These are phyloP conservation scores for Moesziomyces antarcticus DNA, from an alignment of 1,284 basidiomycete species.

Conservation along the genomic window DNA sequence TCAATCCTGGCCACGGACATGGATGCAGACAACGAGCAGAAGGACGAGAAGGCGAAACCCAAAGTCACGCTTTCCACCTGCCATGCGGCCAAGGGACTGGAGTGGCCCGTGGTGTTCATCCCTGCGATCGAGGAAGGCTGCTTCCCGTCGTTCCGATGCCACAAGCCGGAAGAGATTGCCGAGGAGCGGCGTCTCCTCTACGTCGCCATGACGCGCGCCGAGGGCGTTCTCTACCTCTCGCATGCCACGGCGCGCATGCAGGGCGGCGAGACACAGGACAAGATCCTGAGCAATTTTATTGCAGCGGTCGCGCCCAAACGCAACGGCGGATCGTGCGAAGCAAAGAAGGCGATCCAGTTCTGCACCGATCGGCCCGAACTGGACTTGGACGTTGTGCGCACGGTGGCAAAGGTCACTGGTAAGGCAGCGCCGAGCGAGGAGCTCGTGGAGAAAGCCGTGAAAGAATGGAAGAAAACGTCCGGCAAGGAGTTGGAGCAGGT, in stretches of 20 bases:
- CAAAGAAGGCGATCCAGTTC: slow-evolving; percentile 29
- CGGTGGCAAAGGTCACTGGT: slow-evolving; percentile 29
- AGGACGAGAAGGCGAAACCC: slow-evolving; percentile 71
- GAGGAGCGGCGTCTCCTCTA: slow-evolving; percentile 88
- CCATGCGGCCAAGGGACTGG: slow-evolving; percentile 89
- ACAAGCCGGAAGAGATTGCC: slow-evolving; percentile 75
- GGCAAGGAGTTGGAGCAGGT: slow-evolving; percentile 30
- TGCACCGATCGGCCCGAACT: slow-evolving; percentile 30
- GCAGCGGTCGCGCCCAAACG: slow-evolving; percentile 16
- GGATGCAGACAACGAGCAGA: slow-evolving; percentile 71
- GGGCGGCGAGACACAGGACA: slow-evolving; percentile 44
- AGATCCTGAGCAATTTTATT: slow-evolving; percentile 49
- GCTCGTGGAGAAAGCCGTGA: slow-evolving; percentile 11
- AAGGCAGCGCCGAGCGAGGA: slow-evolving; percentile 12
- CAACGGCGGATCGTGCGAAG: slow-evolving; percentile 20
- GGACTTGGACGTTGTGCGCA: slow-evolving; percentile 9
- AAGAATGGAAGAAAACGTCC: slow-evolving; percentile 17
- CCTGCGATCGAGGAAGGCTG: slow-evolving; percentile 76
- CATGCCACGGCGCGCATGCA: slow-evolving; percentile 49
- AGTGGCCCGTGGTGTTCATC: slow-evolving; percentile 88
- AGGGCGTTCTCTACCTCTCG: slow-evolving; percentile 78
- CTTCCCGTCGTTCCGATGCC: slow-evolving; percentile 80
- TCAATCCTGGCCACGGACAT: slow-evolving; percentile 87
- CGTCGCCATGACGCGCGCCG: slow-evolving; percentile 89
- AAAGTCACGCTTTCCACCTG: slow-evolving; percentile 85